These are phyloP conservation scores for Tetrahymena elliotti DNA, from an alignment of 73 alveolate species.

Conservation along the genomic window DNA sequence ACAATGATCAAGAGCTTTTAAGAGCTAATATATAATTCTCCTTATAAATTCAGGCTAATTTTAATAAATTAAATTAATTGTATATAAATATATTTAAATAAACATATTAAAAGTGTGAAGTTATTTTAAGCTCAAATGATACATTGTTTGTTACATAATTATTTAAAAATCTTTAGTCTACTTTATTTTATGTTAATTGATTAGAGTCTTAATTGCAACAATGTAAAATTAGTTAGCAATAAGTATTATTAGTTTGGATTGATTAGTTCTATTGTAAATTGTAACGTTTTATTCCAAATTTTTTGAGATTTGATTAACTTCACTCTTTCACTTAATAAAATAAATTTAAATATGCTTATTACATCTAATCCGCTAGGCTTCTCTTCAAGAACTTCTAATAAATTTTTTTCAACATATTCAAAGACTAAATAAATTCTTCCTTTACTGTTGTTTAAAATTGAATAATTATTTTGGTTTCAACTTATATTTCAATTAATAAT, in stretches of 20 bases:
- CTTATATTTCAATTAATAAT: neutral
- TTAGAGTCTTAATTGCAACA: no score
- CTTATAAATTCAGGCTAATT: constrained; percentile 30
- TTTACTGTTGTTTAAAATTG: neutral
- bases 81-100: no score
- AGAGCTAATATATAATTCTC: constrained; percentile 32
- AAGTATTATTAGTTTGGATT: no score
- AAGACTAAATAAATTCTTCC: constrained; percentile 59
- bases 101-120: no score
- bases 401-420: constrained; percentile 89
- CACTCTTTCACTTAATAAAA: neutral
- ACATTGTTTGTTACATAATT: no score
- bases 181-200: no score
- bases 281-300: neutral
- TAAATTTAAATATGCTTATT: neutral
- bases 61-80: neutral
- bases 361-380: constrained; percentile 86
- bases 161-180: no score
- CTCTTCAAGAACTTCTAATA: constrained; percentile 83
- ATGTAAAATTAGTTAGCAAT: no score
- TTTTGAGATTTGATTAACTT: neutral
- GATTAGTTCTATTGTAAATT: no score
- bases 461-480: neutral
- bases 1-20: constrained; percentile 40
- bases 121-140: no score